These are phyloP conservation scores for Solanum neorickii DNA, from an alignment of 257 asterid species.

Conservation along the genomic window DNA sequence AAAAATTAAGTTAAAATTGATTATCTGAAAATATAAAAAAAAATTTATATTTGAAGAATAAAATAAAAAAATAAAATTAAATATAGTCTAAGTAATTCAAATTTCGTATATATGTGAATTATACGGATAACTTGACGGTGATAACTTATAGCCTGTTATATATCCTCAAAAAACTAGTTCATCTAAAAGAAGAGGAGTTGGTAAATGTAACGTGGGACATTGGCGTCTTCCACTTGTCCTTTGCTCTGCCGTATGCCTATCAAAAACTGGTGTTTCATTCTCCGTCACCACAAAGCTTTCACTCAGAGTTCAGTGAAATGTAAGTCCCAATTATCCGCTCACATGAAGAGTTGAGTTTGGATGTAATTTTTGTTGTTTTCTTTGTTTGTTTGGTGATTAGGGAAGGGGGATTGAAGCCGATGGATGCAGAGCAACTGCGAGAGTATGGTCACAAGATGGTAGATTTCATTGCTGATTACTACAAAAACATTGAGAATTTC, in stretches of 20 bases:
- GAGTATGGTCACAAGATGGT: conserved; percentile 86
- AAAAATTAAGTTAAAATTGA: no score
- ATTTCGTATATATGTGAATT: no score
- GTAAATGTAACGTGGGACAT: neutral
- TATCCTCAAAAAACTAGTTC: no score
- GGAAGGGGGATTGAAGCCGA: conserved; percentile 71
- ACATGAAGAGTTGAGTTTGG: neutral
- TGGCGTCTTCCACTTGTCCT: neutral
- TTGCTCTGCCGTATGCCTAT: neutral
- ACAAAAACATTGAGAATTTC: conserved; percentile 61
- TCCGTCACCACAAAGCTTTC: neutral
- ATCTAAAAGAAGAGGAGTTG: neutral
- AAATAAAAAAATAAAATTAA: no score
- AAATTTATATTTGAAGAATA: no score
- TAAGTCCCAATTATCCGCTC: neutral
- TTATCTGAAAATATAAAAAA: no score
- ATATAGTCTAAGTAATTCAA: no score
- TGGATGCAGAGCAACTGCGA: conserved; percentile 84
- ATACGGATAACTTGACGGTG: no score
- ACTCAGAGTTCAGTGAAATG: neutral
- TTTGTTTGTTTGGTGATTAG: conserved; percentile 1
- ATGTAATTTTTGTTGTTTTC: neutral
- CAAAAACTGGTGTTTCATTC: neutral
- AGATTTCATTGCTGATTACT: conserved; percentile 93
- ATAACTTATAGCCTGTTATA: no score